Percentiles rank a stretch among this genome's conserved stretches.
Evolutionary conservation across 371 early-diverging fungal species (phyloP).

Genomic region (Mucor indicus): DNA sequence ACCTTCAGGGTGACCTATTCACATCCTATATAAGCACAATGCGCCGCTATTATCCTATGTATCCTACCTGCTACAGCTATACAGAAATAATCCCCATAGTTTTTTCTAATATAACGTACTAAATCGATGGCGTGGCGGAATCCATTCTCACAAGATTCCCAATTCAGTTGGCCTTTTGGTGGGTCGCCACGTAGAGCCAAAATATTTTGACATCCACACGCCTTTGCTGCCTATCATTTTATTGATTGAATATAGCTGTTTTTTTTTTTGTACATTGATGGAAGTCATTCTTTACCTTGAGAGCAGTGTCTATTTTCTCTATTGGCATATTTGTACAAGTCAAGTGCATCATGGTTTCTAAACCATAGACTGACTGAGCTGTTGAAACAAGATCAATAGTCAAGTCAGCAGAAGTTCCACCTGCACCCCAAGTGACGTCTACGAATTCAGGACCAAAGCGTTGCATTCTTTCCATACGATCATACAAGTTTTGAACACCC

Average conservation of each 20-base stretch:
- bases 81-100: constrained; percentile 94
- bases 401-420: constrained; percentile 87
- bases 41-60: not conserved
- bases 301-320: constrained; percentile 81
- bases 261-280: too few species aligned
- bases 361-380: constrained; percentile 89
- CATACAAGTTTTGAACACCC: constrained; percentile 77
- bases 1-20: constrained; percentile 83
- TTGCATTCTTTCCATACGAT: constrained; percentile 89
- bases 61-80: constrained; percentile 85
- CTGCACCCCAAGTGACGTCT: constrained; percentile 97
- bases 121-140: constrained; percentile 84
- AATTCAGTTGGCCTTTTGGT: constrained; percentile 79
- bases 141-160: constrained; percentile 79
- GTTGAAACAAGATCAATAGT: constrained; percentile 84
- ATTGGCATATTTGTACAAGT: constrained; percentile 96
- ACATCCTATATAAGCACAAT: not conserved
- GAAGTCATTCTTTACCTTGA: constrained; percentile 48
- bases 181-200: constrained; percentile 95
- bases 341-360: constrained; percentile 96
- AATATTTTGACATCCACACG: constrained; percentile 92
- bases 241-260: too few species aligned
- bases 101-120: constrained; percentile 82
- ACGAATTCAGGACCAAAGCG: constrained; percentile 90
- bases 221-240: constrained; percentile 71